Percentiles rank a stretch among this genome's conserved stretches.
Evolutionary conservation across 495 filamentous ascomycete species (phyloP).

Genomic region (Gamarada debralockiae): DNA sequence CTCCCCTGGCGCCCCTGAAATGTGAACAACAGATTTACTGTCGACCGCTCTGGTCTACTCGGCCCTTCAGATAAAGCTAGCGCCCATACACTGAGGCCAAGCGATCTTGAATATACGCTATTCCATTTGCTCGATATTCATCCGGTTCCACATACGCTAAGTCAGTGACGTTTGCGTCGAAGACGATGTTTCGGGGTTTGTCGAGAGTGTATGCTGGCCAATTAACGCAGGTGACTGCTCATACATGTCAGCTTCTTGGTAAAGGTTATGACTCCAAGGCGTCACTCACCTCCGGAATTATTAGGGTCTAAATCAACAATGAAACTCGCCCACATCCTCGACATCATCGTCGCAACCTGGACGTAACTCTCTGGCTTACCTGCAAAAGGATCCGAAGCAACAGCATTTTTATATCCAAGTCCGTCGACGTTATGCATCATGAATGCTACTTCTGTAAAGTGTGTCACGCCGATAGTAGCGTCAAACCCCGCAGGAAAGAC

Average conservation of each 20-base stretch:
- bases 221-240: background rate
- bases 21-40: too few relatives aligned
- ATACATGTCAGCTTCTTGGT: too few relatives aligned
- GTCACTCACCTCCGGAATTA: constrained; percentile 1
- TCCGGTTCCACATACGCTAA: constrained; percentile 14
- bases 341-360: constrained; percentile 36
- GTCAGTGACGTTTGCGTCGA: constrained; percentile 12
- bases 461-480: too few relatives aligned
- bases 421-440: too few relatives aligned
- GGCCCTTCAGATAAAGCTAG: background rate
- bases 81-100: background rate
- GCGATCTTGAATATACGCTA: constrained; percentile 3
- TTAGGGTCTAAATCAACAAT: constrained; percentile 37
- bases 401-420: too few relatives aligned
- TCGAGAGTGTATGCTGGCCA: constrained; percentile 11
- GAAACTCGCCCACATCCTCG: constrained; percentile 39
- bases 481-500: too few relatives aligned
- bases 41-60: too few relatives aligned
- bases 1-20: too few relatives aligned
- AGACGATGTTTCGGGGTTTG: constrained; percentile 8
- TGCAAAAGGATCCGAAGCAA: too few relatives aligned
- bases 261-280: background rate
- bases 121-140: constrained; percentile 5
- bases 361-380: constrained; percentile 19
- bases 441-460: too few relatives aligned